Evolutionary conservation across 352 stramenopile species (phyloP).

Genomic region (Salisapilia sapeloensis): DNA sequence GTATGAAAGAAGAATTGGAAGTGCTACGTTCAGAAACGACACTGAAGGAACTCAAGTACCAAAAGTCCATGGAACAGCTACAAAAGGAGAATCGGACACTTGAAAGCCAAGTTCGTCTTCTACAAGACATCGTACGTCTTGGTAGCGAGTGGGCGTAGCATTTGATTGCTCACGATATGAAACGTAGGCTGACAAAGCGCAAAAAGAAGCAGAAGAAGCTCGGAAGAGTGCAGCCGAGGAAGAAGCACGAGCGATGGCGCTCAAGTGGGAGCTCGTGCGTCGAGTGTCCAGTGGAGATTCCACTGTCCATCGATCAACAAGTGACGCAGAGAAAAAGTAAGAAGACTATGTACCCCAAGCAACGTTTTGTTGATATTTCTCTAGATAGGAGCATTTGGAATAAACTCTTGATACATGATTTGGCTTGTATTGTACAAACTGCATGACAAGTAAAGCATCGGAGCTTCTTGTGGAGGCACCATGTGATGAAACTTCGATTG

Average conservation of each 20-base stretch:
- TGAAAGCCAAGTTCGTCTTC: constrained; percentile 28
- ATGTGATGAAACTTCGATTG: too few relatives aligned
- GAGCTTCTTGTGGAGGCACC: too few relatives aligned
- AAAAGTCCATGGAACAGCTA: constrained; percentile 17
- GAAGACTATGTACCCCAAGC: too few relatives aligned
- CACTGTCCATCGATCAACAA: too few relatives aligned
- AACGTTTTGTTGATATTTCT: too few relatives aligned
- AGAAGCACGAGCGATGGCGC: constrained; percentile 46
- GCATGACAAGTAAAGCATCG: too few relatives aligned
- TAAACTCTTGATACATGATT: too few relatives aligned
- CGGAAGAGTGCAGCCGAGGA: constrained; percentile 14
- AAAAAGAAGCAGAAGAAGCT: constrained; percentile 28
- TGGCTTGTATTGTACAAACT: too few relatives aligned
- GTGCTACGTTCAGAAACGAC: constrained; percentile 18
- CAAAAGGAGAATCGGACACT: constrained; percentile 33
- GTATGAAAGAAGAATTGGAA: constrained; percentile 40
- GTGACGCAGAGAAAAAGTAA: too few relatives aligned
- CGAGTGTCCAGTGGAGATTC: too few relatives aligned
- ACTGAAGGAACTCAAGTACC: constrained; percentile 11
- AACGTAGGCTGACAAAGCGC: constrained; percentile 20
- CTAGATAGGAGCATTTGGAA: too few relatives aligned
- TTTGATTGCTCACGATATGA: background rate
- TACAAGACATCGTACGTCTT: constrained; percentile 26
- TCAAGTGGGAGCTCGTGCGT: constrained; percentile 67
- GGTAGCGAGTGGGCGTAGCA: too few relatives aligned